Conservation (phyloP, 495 filamentous ascomycete species). For the Aspergillus nanangensis region DNA sequence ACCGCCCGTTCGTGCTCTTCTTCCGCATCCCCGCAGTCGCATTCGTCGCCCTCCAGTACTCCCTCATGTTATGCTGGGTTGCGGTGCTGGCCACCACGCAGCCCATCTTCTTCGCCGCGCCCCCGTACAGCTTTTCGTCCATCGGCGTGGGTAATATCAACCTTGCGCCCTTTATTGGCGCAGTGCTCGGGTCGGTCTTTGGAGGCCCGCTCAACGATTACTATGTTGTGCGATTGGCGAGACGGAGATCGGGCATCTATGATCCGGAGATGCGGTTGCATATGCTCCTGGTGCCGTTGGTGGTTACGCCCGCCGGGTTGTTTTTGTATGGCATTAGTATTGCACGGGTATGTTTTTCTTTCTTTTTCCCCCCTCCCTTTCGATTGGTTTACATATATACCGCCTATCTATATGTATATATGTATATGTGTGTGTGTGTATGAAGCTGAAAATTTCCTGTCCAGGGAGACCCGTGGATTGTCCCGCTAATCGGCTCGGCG, state of each 20-base stretch:
- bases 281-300: constrained; percentile 9
- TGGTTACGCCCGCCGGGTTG: constrained; percentile 11
- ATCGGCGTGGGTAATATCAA: constrained; percentile 28
- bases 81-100: constrained; percentile 23
- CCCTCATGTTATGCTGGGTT: constrained; percentile 22
- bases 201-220: constrained; percentile 29
- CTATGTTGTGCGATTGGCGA: constrained; percentile 19
- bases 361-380: not conserved
- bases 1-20: constrained; percentile 13
- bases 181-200: constrained; percentile 19
- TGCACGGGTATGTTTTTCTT: constrained; percentile 9
- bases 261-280: constrained; percentile 27
- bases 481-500: constrained; percentile 13
- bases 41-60: constrained; percentile 25
- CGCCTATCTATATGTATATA: no score
- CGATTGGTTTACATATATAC: not conserved
- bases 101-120: constrained; percentile 17
- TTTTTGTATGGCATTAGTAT: constrained; percentile 26
- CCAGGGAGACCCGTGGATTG: constrained; percentile 13
- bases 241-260: constrained; percentile 23
- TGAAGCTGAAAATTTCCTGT: not conserved
- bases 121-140: constrained; percentile 31
- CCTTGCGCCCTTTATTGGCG: constrained; percentile 27
- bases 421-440: no score
- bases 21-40: constrained; percentile 23